Conservation (phyloP, 1,139 yeast genomes). For the Kazachstania sp. region DNA sequence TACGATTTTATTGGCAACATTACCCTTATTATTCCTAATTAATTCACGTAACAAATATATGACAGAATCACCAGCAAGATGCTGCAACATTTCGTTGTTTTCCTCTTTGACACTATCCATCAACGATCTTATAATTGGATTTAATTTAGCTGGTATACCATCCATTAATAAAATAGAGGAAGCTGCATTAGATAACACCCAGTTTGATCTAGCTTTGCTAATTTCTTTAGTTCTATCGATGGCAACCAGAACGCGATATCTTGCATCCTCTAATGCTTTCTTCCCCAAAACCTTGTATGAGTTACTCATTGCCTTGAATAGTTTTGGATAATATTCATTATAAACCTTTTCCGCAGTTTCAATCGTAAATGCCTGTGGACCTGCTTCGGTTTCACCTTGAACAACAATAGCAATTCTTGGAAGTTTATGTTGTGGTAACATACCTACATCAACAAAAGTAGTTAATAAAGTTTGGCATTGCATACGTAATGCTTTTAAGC, state of each 20-base stretch:
- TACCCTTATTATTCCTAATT: constrained; percentile 46
- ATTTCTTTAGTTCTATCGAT: constrained; percentile 61
- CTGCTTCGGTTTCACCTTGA: constrained; percentile 91
- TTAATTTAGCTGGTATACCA: constrained; percentile 75
- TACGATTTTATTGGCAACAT: constrained; percentile 79
- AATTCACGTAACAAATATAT: constrained; percentile 55
- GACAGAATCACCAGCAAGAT: constrained; percentile 61
- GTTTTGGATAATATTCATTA: constrained; percentile 55
- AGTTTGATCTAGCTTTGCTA: constrained; percentile 45
- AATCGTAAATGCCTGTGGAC: constrained; percentile 84
- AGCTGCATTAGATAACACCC: constrained; percentile 68
- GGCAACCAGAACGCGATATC: constrained; percentile 55
- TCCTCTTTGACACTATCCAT: constrained; percentile 92
- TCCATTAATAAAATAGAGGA: constrained; percentile 55
- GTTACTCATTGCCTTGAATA: constrained; percentile 58
- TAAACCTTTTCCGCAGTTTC: constrained; percentile 68
- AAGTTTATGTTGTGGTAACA: constrained; percentile 61
- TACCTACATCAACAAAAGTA: constrained; percentile 68
- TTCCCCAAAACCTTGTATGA: constrained; percentile 64
- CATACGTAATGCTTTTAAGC: constrained; percentile 73
- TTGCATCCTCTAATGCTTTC: constrained; percentile 73
- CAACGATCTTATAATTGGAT: constrained; percentile 78
- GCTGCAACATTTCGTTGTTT: constrained; percentile 56
- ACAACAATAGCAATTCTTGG: constrained; percentile 85
- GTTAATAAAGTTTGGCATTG: constrained; percentile 78